Conservation (phyloP, 1,284 basidiomycete genomes). For the Kwoniella shivajii region DNA sequence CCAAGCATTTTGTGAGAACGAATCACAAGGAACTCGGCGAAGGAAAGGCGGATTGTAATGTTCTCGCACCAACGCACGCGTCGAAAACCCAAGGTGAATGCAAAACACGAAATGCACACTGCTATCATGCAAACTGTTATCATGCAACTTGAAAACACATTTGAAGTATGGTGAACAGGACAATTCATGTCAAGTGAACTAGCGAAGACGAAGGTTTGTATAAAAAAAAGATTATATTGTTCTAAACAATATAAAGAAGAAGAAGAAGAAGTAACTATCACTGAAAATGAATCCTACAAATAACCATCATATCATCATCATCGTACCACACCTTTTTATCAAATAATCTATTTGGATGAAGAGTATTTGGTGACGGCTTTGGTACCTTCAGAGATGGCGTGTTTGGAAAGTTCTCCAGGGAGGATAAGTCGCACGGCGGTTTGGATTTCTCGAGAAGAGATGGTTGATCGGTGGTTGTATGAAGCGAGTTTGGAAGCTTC, state of each 20-base stretch:
- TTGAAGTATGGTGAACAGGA: conserved; percentile 18
- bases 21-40: not conserved
- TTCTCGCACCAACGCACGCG: not conserved
- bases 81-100: not conserved
- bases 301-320: not conserved
- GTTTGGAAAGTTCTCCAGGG: conserved; percentile 77
- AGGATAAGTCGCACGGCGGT: conserved; percentile 88
- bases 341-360: conserved; percentile 54
- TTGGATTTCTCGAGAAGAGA: conserved; percentile 91
- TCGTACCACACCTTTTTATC: not conserved
- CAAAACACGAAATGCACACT: not conserved
- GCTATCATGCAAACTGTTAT: not conserved
- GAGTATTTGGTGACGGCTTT: conserved; percentile 63
- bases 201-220: conserved; percentile 35
- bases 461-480: conserved; percentile 92
- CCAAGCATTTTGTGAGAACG: not conserved
- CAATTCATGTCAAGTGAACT: conserved; percentile 28
- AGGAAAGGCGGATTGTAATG: no score
- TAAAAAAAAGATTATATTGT: conserved; percentile 14
- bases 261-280: not conserved
- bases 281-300: not conserved
- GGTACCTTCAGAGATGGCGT: conserved; percentile 77
- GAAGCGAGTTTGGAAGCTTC: conserved; percentile 89
- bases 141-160: not conserved
- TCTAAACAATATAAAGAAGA: not conserved